Base-by-base conservation (phyloP, 2,329 filamentous ascomycete species). In the Xylaria sp. region DNA sequence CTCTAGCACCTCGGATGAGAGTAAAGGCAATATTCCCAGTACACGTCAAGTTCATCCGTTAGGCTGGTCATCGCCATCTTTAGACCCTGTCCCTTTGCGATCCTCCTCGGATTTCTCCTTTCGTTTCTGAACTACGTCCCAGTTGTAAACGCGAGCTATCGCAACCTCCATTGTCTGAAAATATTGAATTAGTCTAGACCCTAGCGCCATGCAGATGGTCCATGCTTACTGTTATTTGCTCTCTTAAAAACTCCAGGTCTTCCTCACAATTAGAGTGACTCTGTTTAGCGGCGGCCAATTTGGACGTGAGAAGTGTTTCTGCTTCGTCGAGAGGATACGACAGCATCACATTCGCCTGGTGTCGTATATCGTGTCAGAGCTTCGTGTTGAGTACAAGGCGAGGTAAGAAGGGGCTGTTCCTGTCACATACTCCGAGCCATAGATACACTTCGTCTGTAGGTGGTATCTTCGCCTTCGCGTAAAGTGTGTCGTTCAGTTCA, bases 61-160 rank as follows among this genome's bases (percentile, higher is more conserved):
- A 2, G 79, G 74, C 71, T 80, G 78, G 41, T 81, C 82, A 70
- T 83, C 82, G 54, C 77, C 77, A 57, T 81, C 81, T 68, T 81
- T 78, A 58, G 80, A 78, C 52, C 78, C 79, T 67, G 81, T 78
- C 54, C 79, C 80, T 72, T 82, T 78, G 23, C 71, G 81, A 61
- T 84, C 89, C 71, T 89, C 88, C 48, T 91, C 90, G 3, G 83
- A 85, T 80, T 94, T 96, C 70, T 97, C 94, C 85, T 97, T 98
- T 75, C 96, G 87, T 82, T 97, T 93, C 84, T 97, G 93, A 52
- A 95, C 93, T 4, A 99, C 94, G 78, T 99, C 96, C 95, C 96
- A 98, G 82, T 99, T 99, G 82, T 99, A 98, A n/a, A 99, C 94
- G 72, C 96, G 88, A 25, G 96, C 96, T 49, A 95, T 94, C 3